phyloP scores from a whole-genome alignment of 1,284 basidiomycete genomes.

The Rhodotorula sp. region DNA sequence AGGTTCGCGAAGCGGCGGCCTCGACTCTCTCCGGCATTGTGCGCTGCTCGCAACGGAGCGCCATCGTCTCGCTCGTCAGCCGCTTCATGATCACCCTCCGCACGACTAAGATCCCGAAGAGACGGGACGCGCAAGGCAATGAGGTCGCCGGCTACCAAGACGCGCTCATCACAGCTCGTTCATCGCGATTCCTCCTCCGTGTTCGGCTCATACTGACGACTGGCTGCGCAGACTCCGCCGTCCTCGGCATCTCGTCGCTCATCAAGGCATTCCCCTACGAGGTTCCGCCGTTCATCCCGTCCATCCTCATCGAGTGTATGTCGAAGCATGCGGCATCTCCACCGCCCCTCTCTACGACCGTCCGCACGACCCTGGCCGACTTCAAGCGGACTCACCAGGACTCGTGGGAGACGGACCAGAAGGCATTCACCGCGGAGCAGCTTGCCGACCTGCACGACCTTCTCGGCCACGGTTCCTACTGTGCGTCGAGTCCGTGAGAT shows the following conservation, averaged over 20 bases:
- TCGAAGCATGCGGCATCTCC: constrained; percentile 84
- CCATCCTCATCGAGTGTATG: constrained; percentile 73
- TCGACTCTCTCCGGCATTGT: constrained; percentile 85
- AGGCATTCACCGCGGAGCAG: constrained; percentile 86
- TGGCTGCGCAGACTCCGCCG: constrained; percentile 54
- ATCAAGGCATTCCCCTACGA: constrained; percentile 81
- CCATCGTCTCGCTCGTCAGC: constrained; percentile 79
- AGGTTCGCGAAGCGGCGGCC: constrained; percentile 91
- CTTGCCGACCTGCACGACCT: constrained; percentile 80
- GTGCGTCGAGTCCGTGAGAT: too few relatives aligned
- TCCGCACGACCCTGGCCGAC: constrained; percentile 42
- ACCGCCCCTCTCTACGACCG: constrained; percentile 66
- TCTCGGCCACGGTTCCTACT: constrained; percentile 50
- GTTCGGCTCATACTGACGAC: not conserved
- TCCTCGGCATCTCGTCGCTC: constrained; percentile 78
- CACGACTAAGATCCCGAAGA: constrained; percentile 65
- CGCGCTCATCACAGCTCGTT: constrained; percentile 74
- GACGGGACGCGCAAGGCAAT: constrained; percentile 58
- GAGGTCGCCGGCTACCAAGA: constrained; percentile 67
- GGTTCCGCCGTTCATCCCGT: constrained; percentile 79
- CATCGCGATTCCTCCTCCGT: constrained; percentile 44
- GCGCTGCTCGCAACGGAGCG: constrained; percentile 85
- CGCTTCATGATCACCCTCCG: constrained; percentile 70
- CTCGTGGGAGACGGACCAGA: constrained; percentile 74
- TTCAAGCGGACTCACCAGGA: constrained; percentile 53